Conservation (phyloP, 2,329 filamentous ascomycete species). For the Neofusicoccum laricinum region DNA sequence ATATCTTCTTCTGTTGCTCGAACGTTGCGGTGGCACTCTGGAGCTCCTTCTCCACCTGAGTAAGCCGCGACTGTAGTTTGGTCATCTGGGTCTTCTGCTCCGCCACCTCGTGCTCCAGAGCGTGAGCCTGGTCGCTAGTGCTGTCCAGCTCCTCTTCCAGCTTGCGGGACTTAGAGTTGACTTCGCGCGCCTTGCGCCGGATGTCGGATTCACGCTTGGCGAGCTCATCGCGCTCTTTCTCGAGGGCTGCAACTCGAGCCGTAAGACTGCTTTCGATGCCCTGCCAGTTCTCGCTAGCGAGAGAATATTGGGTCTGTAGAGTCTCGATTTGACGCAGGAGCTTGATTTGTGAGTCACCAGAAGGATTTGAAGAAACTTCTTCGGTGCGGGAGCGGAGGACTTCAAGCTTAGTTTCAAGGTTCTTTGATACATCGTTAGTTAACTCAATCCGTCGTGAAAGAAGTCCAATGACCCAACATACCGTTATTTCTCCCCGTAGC, state of each 20-base stretch:
- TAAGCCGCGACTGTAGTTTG: constrained; percentile 61
- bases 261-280: constrained; percentile 86
- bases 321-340: constrained; percentile 92
- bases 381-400: constrained; percentile 80
- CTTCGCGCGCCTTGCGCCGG: constrained; percentile 83
- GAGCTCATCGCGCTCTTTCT: constrained; percentile 89
- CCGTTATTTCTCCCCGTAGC: constrained; percentile 70
- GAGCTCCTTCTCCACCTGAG: constrained; percentile 63
- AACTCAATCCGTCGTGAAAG: constrained; percentile 18
- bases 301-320: constrained; percentile 88
- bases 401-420: constrained; percentile 86
- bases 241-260: constrained; percentile 70
- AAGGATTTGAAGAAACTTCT: constrained; percentile 79
- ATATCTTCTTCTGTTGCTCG: constrained; percentile 57
- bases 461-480: constrained; percentile 24
- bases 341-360: constrained; percentile 83
- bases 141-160: constrained; percentile 82
- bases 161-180: constrained; percentile 65
- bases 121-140: constrained; percentile 61
- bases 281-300: constrained; percentile 96
- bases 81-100: constrained; percentile 59
- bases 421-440: constrained; percentile 43
- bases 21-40: constrained; percentile 56
- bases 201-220: constrained; percentile 80
- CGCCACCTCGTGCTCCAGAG: constrained; percentile 62